Conservation (phyloP, 129 eudicot species). For the Helichrysum umbraculigerum region DNA sequence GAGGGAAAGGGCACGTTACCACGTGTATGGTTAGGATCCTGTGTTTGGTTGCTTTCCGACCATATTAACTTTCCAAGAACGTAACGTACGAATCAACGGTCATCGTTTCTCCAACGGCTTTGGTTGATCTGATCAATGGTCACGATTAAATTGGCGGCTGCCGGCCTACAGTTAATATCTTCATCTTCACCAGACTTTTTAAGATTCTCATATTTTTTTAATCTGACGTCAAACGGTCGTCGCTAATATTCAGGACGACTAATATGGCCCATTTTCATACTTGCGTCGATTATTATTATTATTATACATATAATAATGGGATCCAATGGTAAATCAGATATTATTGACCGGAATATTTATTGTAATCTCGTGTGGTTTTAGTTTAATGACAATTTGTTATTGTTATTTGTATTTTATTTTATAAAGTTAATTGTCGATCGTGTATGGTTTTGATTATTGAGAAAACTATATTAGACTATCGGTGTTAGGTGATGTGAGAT, state of each 20-base stretch:
- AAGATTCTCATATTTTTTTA: constrained; percentile 4
- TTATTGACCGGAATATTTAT: background rate
- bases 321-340: constrained; percentile 3
- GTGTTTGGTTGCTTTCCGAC: constrained; percentile 19
- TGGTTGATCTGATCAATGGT: constrained; percentile 42
- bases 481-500: background rate
- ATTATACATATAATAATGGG: background rate
- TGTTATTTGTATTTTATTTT: background rate
- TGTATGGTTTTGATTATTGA: background rate
- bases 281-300: too few species aligned
- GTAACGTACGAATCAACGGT: constrained; percentile 46
- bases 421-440: background rate
- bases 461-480: background rate
- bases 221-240: constrained; percentile 31
- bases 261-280: background rate
- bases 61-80: constrained; percentile 31
- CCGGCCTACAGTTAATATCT: constrained; percentile 54
- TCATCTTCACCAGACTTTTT: constrained; percentile 20
- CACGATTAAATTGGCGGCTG: constrained; percentile 53
- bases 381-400: background rate
- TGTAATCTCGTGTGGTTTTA: background rate
- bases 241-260: constrained; percentile 29
- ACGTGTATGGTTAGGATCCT: constrained; percentile 45
- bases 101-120: constrained; percentile 38
- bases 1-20: constrained; percentile 9